These are phyloP conservation scores for Arthroderma sp. DNA, from an alignment of 2,329 filamentous ascomycete species.

Conservation along the genomic window DNA sequence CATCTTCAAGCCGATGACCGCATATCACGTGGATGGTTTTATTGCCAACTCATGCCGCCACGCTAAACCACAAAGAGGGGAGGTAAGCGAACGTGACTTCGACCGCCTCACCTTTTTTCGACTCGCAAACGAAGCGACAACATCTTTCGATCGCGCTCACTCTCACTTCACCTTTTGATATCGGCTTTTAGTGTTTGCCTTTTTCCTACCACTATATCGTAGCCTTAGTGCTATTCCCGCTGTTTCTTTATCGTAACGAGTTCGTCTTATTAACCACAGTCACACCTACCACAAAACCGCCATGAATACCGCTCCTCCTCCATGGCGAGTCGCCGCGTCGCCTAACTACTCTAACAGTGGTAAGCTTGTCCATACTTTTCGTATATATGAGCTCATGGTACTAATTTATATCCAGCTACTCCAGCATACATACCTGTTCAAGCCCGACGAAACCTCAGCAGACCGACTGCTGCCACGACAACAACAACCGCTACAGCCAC, in stretches of 20 bases:
- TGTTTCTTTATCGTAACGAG: background rate
- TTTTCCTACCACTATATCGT: background rate
- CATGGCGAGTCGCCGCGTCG: conserved; percentile 24
- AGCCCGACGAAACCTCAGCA: conserved; percentile 47
- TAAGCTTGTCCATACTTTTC: conserved; percentile 14
- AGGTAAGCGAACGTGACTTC: too few species aligned
- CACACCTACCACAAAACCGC: conserved; percentile 4
- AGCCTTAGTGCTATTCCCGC: background rate
- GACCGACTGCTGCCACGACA: conserved; percentile 19
- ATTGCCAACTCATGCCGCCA: too few species aligned
- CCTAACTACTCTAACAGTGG: conserved; percentile 20
- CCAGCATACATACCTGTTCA: conserved; percentile 50
- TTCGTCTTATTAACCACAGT: background rate
- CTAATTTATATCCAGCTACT: conserved; percentile 19
- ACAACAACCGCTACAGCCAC: conserved; percentile 6
- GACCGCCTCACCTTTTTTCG: too few species aligned
- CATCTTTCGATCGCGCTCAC: background rate
- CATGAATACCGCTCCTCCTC: conserved; percentile 29
- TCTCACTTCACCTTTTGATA: background rate
- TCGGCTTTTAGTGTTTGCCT: background rate
- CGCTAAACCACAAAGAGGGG: too few species aligned
- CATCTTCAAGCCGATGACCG: too few species aligned
- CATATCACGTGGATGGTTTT: too few species aligned
- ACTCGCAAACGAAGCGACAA: too few species aligned
- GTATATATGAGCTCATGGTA: background rate